phyloP scores from a whole-genome alignment of 495 filamentous ascomycete species.

The Aspergillus ostianus region DNA sequence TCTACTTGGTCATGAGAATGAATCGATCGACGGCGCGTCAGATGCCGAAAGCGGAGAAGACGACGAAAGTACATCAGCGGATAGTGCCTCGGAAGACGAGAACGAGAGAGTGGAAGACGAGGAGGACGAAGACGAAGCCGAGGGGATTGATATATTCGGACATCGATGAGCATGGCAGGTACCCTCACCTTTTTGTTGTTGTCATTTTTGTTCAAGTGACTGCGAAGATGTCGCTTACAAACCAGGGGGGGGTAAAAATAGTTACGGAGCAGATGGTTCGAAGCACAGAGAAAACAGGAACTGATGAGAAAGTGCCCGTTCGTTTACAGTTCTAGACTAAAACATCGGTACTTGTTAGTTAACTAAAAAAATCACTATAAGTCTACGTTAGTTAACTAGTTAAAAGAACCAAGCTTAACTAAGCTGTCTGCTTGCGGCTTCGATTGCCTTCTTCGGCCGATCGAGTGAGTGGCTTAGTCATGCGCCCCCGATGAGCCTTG shows the following conservation, averaged over 20 bases:
- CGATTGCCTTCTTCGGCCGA: conserved; percentile 26
- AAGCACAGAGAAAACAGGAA: too few relatives aligned
- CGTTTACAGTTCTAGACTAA: too few relatives aligned
- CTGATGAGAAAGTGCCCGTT: too few relatives aligned
- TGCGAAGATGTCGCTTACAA: too few relatives aligned
- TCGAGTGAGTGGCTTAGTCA: not conserved
- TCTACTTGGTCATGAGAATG: conserved; percentile 35
- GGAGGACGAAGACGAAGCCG: conserved; percentile 53
- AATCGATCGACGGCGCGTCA: conserved; percentile 26
- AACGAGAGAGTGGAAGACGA: conserved; percentile 49
- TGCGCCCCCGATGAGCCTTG: not conserved
- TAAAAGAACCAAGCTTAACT: conserved; percentile 1
- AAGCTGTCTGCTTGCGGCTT: conserved; percentile 33
- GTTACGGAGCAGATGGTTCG: too few relatives aligned
- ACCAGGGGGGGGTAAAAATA: too few relatives aligned
- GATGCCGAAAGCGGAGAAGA: conserved; percentile 39
- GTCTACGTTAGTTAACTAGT: too few relatives aligned
- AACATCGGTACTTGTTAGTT: too few relatives aligned
- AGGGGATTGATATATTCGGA: conserved; percentile 68
- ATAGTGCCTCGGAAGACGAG: conserved; percentile 40
- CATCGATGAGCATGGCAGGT: conserved; percentile 48
- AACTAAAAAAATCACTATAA: too few relatives aligned
- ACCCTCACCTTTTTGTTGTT: not conserved
- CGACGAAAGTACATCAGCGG: conserved; percentile 16
- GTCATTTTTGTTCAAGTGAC: not conserved